Evolutionary conservation across 495 filamentous ascomycete genomes (phyloP), one percentile per base, ranked within the genome.

Genomic region (Haplographium delicatum): DNA sequence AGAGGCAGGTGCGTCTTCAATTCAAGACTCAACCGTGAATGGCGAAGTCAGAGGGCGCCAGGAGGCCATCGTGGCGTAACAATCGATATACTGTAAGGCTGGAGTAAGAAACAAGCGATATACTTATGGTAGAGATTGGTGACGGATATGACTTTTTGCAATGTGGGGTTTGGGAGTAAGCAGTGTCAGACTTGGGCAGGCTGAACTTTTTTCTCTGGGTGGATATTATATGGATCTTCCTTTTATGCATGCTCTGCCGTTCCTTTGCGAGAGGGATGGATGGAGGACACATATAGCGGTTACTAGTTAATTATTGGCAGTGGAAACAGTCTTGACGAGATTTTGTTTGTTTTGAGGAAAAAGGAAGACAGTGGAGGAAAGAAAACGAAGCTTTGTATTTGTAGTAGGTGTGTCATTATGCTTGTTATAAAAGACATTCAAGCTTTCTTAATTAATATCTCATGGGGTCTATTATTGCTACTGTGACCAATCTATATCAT

Each of bases 201-300:
- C 53, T 61, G 53, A 47, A 24, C 25, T 52, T 39, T 28, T 50
- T 50, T 57, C 50, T 54, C 42, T 44, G 25, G 53, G 46, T 24
- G 53, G 50, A 60, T 57, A 60, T 57, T 57, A 49, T 50, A 53
- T 56, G 41, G 53, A 50, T 53, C 50, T 50, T 27, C 33, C n/a
- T n/a, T 53, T 49, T 43, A 22, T 53, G 10, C 20, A 24, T 47
- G 39, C 39, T 43, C 35, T 52, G 35, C 43, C n/a, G n/a, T n/a
- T n/a, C n/a, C n/a, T n/a, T n/a, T 42, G 41, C 33, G 15, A 25
- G 26, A 26, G 42, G 31, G 39, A 23, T 49, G 44, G 18, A 20
- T 16, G 37, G 40, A 38, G 33, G 44, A 13, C 9, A 41, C 33
- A 45, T 30, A 30, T 42, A 50, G 50, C 31, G 45, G 55, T 53